Evolutionary conservation across 257 asterid genomes (phyloP), one percentile per base, ranked within the genome.

Genomic region (Plantago ovata): DNA sequence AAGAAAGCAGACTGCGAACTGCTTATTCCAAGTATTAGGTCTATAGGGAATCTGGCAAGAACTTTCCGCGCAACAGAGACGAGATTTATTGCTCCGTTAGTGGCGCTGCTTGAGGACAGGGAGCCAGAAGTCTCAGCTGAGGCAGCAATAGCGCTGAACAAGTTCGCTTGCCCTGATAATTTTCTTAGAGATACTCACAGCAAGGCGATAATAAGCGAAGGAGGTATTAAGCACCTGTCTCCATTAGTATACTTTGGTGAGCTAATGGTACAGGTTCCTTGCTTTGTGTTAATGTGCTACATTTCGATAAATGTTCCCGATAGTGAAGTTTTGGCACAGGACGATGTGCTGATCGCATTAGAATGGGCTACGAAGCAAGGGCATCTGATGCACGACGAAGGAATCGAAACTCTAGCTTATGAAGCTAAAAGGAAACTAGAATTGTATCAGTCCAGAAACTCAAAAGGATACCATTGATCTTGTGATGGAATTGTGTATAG

Each of bases 31-130:
- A 84, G 96, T 72, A 73, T 82, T 1, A 61, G 77, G 53, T 72
- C 94, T 1, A 76, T 87, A 6, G 96, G 96, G 12, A 84, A 79
- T 57, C 45, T 87, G 51, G 82, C 96, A 3, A 63, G 94, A 49
- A 87, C 94, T 0, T 87, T 87, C 57, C 72, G 96, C 0, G 94
- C 89, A 21, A 87, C 89, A 0, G 96, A 87, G 45, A 82, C 85
- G 0, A 71, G 92, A 55, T 70, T 84, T 44, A 80, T 87, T 2
- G 71, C 65, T 3, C 89, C 92, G 7, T 39, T 87, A 51, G 96
- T 87, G 55, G 38, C 43, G 9, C 80, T 87, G 0, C 83, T 87
- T 0, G 96, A 87, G 1, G 87, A 84, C 9, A 58, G 75, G 14
- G 94, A 82, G 67, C 78, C 94, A 0, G 94, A 84, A 64, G 67